A percentile compares a stretch with the other conserved stretches of the same genome.
Conservation (phyloP, 768 basidiomycete species). For the Podaxis pistillaris region DNA sequence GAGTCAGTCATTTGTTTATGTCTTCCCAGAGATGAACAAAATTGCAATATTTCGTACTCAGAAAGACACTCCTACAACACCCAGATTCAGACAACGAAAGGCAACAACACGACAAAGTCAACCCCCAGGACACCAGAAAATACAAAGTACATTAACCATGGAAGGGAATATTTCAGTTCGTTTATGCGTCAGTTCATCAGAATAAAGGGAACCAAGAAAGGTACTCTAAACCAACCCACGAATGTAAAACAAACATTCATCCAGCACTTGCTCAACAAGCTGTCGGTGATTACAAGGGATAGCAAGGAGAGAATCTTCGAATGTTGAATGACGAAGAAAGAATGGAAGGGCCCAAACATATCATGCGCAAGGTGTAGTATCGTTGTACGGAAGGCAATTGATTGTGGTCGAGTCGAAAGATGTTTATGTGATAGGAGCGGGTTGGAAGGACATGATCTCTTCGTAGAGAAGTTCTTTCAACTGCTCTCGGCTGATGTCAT, state of each 20-base stretch:
- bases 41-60: not conserved
- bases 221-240: not conserved
- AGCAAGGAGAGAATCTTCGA: not conserved
- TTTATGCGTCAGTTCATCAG: not conserved
- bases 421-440: conserved; percentile 44
- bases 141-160: not conserved
- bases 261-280: not conserved
- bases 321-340: not conserved
- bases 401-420: not conserved
- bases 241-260: not conserved
- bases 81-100: not conserved
- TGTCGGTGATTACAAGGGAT: not conserved
- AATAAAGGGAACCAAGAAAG: not conserved
- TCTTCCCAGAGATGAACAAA: not conserved
- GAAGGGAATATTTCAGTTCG: not conserved
- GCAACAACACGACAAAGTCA: not conserved
- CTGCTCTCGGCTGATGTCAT: conserved; percentile 93
- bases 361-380: not conserved
- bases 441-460: conserved; percentile 90
- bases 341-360: not conserved
- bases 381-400: not conserved
- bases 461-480: conserved; percentile 93
- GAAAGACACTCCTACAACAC: not conserved
- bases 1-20: no score
- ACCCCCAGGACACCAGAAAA: not conserved